These are phyloP conservation scores for Bonia amplexicaulis DNA, from an alignment of 176 grass and related monocot species.

Conservation along the genomic window DNA sequence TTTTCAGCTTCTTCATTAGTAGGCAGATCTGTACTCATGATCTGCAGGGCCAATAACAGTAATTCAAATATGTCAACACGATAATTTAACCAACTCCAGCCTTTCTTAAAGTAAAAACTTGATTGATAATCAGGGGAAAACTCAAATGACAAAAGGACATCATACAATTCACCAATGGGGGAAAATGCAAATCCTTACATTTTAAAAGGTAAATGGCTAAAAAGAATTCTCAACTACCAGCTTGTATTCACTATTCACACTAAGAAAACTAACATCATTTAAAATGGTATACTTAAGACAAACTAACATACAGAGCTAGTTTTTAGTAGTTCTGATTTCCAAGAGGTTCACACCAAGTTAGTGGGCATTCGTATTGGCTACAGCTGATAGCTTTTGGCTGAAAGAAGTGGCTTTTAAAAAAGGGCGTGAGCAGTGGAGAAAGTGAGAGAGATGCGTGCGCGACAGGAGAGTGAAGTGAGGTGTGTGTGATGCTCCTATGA, in stretches of 20 bases:
- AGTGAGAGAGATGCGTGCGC: too few species aligned
- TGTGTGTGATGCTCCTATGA: too few species aligned
- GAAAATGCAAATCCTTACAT: background rate
- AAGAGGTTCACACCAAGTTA: background rate
- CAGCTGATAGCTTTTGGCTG: too few species aligned
- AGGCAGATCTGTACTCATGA: background rate
- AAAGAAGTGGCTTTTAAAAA: too few species aligned
- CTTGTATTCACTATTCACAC: background rate
- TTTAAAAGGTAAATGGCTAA: background rate
- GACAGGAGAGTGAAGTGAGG: too few species aligned
- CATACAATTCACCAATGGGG: background rate
- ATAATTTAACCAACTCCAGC: background rate
- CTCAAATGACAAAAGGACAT: background rate
- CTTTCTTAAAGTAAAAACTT: background rate
- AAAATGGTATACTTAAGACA: background rate
- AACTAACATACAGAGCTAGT: background rate
- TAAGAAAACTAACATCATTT: background rate
- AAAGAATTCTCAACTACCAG: background rate
- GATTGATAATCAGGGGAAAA: background rate
- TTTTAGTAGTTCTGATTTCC: background rate
- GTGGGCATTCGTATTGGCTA: too few species aligned
- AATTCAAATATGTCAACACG: background rate
- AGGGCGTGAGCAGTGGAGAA: too few species aligned
- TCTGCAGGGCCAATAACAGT: background rate
- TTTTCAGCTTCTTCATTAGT: constrained; percentile 2